These are phyloP conservation scores for Paramecium sonneborni DNA, from an alignment of 73 alveolate species.

Conservation along the genomic window DNA sequence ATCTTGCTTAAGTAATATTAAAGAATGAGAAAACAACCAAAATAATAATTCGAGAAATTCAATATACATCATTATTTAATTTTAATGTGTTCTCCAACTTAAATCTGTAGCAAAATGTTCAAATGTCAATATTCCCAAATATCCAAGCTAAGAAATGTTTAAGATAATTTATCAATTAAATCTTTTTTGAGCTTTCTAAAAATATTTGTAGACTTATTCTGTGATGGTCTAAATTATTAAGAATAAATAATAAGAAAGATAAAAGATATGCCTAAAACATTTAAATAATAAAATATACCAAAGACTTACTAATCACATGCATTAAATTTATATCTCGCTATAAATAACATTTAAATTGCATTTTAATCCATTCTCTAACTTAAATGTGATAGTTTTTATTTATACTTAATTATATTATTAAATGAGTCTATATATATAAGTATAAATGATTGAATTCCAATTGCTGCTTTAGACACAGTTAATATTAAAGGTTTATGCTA, in stretches of 20 bases:
- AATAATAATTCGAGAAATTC: not conserved
- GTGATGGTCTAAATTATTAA: slow-evolving; percentile 6
- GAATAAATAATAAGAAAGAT: slow-evolving; percentile 8
- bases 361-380: slow-evolving; percentile 34
- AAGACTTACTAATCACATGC: not conserved
- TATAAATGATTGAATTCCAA: not conserved
- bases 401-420: too few species aligned
- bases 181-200: slow-evolving; percentile 44
- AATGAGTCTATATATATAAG: slow-evolving; percentile 38
- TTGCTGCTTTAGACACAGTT: not conserved
- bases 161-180: not conserved
- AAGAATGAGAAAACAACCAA: not conserved
- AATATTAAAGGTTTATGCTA: not conserved
- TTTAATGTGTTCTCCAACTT: not conserved
- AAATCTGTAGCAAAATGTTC: slow-evolving; percentile 14
- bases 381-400: too few species aligned
- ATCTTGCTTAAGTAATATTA: not conserved
- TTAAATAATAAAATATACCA: not conserved
- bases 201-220: not conserved
- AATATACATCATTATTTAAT: not conserved
- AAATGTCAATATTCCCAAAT: not conserved
- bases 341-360: slow-evolving; percentile 31
- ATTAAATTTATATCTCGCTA: not conserved
- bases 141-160: slow-evolving; percentile 26
- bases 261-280: slow-evolving; percentile 39